Base-by-base conservation (phyloP, 352 stramenopile species). In the Phytophthora kernoviae region DNA sequence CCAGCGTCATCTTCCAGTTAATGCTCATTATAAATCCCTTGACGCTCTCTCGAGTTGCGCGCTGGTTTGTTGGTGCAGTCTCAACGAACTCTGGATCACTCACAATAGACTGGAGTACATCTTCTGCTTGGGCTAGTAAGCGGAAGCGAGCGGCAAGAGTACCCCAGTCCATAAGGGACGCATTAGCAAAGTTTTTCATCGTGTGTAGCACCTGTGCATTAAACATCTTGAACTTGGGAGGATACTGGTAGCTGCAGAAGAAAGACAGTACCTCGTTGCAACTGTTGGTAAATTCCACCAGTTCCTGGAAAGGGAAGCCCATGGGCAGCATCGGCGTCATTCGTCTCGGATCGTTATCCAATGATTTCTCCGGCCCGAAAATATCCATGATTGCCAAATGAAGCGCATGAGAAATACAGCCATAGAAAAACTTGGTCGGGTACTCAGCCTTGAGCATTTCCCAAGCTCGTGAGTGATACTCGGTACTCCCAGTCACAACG, bases 371-470 rank as follows among this genome's bases (percentile, higher is more conserved):
- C 5, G 82, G 79, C 0, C 81, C 79, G 49, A 94, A 92, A 37
- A 94, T 89, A 57, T 94, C 84, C 79, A 87, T 89, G 54, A 94
- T 90, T 22, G 77, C 80, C 36, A 94, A 52, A 41, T 94, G 82
- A 2, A 94, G 71, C 22, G 84, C 84, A 46, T 94, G 81, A 15
- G 79, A 89, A 62, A 91, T 91, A 52, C 84, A 94, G 5, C 84
- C 84, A 40, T 94, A 94, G 57, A 94, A 94, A 48, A 94, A 94
- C 64, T 92, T 94, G 47, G 84, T 92, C 41, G 84, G 84, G 53
- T 87, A 92, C 59, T 94, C 82, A 2, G 70, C 74, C 57, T 94
- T 94, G 33, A 94, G 79, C 74, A 92, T 84, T 65, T 92, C 81
- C 84, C 84, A 94, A 4, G 84, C 82, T 34, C 77, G 73, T 11